Evolutionary conservation across 2,329 filamentous ascomycete genomes (phyloP).

Genomic region (Monosporascus cannonballus): DNA sequence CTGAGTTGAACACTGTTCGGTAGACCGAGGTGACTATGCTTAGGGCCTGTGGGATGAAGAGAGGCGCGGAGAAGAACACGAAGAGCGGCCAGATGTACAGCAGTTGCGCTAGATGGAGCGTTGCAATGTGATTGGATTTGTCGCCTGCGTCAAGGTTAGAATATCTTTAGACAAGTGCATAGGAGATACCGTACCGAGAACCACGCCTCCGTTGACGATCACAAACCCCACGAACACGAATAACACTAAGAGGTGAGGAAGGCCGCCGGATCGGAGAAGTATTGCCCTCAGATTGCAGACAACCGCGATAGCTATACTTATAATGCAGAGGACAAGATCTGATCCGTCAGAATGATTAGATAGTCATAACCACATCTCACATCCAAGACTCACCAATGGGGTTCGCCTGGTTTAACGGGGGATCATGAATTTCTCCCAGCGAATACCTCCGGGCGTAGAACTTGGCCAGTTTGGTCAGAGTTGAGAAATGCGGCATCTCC

Average conservation of each 20-base stretch:
- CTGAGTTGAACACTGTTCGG: neutral
- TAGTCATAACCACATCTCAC: neutral
- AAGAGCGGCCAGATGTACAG: constrained; percentile 93
- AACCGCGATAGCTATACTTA: constrained; percentile 59
- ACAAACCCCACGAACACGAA: constrained; percentile 69
- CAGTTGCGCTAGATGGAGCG: constrained; percentile 84
- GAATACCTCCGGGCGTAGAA: constrained; percentile 39
- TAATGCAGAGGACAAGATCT: constrained; percentile 50
- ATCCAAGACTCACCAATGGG: constrained; percentile 40
- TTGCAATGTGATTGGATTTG: constrained; percentile 89
- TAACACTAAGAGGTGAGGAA: constrained; percentile 59
- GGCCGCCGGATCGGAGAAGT: constrained; percentile 35
- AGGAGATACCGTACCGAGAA: constrained; percentile 57
- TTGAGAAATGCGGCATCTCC: constrained; percentile 24
- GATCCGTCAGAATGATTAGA: neutral
- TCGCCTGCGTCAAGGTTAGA: constrained; percentile 55
- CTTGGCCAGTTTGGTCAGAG: constrained; percentile 28
- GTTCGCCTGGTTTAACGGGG: constrained; percentile 38
- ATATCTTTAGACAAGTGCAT: neutral
- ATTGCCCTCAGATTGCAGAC: constrained; percentile 41
- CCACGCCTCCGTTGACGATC: constrained; percentile 82
- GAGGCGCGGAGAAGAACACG: constrained; percentile 79
- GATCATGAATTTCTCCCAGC: constrained; percentile 50
- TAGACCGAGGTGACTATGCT: constrained; percentile 23
- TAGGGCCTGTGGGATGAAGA: constrained; percentile 53